A percentile compares a stretch with the other conserved stretches of the same genome.
Conservation (phyloP, 495 filamentous ascomycete genomes). For the Opeltia flavorubescens region DNA sequence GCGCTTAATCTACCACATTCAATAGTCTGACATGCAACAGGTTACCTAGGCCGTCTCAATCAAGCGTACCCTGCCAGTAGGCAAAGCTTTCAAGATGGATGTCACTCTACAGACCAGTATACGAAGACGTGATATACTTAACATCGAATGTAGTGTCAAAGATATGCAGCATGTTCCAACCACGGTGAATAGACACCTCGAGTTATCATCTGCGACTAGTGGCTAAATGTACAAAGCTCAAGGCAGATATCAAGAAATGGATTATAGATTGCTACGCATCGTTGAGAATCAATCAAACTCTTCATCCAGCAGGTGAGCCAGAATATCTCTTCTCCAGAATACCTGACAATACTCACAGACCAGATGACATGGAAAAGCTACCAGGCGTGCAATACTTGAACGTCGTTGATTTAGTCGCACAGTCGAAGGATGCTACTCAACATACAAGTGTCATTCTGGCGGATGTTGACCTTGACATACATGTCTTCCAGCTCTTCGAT, state of each 20-base stretch:
- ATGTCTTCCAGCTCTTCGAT: background rate
- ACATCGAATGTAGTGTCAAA: background rate
- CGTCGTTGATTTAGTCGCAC: background rate
- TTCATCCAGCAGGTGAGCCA: background rate
- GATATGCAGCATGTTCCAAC: background rate
- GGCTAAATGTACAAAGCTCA: background rate
- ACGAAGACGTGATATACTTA: too few relatives aligned
- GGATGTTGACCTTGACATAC: background rate
- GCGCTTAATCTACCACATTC: too few relatives aligned
- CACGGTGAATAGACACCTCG: background rate
- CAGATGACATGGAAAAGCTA: background rate
- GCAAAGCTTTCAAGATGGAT: too few relatives aligned
- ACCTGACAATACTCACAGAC: background rate
- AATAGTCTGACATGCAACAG: too few relatives aligned
- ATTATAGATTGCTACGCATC: background rate
- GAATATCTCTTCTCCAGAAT: background rate
- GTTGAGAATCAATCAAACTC: background rate
- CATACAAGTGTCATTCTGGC: background rate
- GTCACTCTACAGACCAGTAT: too few relatives aligned
- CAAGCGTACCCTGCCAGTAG: too few relatives aligned
- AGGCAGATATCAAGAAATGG: background rate
- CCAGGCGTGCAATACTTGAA: background rate
- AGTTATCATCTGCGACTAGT: background rate
- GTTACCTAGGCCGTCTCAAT: too few relatives aligned
- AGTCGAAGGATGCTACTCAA: background rate